phyloP scores from a whole-genome alignment of 1,139 yeast genomes.

The Yamadazyma dushanensis region DNA sequence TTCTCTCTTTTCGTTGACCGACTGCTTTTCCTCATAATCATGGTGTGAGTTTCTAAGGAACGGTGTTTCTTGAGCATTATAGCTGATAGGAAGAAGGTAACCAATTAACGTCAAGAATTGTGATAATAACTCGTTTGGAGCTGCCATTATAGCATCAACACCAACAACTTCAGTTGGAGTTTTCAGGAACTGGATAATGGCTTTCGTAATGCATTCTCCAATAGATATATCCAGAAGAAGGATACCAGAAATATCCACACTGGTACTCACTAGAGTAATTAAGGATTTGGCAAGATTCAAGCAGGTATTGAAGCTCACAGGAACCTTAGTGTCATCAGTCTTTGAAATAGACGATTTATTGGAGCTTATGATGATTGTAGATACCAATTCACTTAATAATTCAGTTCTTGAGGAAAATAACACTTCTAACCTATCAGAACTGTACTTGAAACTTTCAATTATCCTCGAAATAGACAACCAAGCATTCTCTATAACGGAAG shows the following conservation, averaged over 20 bases:
- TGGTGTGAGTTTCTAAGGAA: conserved; percentile 28
- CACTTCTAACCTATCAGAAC: conserved; percentile 46
- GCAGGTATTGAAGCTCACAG: conserved; percentile 31
- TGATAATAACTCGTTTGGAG: conserved; percentile 64
- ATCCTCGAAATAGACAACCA: conserved; percentile 69
- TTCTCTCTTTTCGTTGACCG: conserved; percentile 30
- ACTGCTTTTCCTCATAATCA: conserved; percentile 24
- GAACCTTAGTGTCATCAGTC: conserved; percentile 18
- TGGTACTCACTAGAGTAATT: conserved; percentile 34
- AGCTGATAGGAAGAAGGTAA: conserved; percentile 53
- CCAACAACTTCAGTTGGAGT: conserved; percentile 30
- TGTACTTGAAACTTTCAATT: conserved; percentile 50
- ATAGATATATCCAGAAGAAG: conserved; percentile 42
- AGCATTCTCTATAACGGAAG: conserved; percentile 64
- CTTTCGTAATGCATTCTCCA: conserved; percentile 42
- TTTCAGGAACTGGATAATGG: conserved; percentile 42
- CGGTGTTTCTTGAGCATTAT: conserved; percentile 30
- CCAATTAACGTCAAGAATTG: conserved; percentile 59
- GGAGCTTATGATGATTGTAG: conserved; percentile 29
- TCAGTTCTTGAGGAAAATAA: conserved; percentile 35
- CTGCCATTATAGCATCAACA: conserved; percentile 72
- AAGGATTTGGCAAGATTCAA: conserved; percentile 45
- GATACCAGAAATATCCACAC: conserved; percentile 41
- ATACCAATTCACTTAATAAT: conserved; percentile 28
- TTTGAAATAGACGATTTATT: conserved; percentile 22